Percentiles rank a stretch among this genome's conserved stretches.
These are phyloP conservation scores for Prunus mongolica DNA, from an alignment of 306 rosid species.

Conservation along the genomic window DNA sequence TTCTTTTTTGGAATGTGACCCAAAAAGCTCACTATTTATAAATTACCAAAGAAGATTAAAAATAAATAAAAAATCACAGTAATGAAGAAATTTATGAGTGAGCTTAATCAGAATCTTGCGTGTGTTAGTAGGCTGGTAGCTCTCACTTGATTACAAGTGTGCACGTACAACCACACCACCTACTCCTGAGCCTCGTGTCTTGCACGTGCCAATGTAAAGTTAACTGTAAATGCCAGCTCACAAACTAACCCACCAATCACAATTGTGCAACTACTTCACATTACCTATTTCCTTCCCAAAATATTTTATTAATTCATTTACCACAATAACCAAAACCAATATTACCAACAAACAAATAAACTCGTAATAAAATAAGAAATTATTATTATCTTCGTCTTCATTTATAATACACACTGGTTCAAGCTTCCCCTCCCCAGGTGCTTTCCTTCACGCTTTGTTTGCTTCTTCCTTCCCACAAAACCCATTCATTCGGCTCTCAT, in stretches of 20 bases:
- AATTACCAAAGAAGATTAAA: too few species aligned
- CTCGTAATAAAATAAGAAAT: neutral
- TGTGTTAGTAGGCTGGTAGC: neutral
- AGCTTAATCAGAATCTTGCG: neutral
- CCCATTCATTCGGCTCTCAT: conserved; percentile 24
- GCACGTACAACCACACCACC: conserved; percentile 40
- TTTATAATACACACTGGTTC: conserved; percentile 19
- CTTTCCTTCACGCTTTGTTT: conserved; percentile 41
- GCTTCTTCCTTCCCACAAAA: conserved; percentile 31
- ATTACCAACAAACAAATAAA: neutral
- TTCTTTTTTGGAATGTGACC: too few species aligned
- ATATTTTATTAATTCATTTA: neutral
- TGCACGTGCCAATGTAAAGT: conserved; percentile 28
- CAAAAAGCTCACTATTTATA: too few species aligned
- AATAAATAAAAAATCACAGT: neutral
- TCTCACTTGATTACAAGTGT: neutral
- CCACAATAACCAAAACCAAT: conserved; percentile 11
- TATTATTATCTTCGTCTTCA: conserved; percentile 8
- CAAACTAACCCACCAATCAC: conserved; percentile 12
- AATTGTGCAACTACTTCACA: neutral
- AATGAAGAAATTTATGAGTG: neutral
- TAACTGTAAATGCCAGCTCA: neutral
- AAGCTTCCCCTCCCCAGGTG: conserved; percentile 13
- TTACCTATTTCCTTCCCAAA: neutral
- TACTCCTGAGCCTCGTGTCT: neutral